Percentiles rank a stretch among this genome's conserved stretches.
These are phyloP conservation scores for Maudiozyma bulderi DNA, from an alignment of 805 yeast species.

Conservation along the genomic window DNA sequence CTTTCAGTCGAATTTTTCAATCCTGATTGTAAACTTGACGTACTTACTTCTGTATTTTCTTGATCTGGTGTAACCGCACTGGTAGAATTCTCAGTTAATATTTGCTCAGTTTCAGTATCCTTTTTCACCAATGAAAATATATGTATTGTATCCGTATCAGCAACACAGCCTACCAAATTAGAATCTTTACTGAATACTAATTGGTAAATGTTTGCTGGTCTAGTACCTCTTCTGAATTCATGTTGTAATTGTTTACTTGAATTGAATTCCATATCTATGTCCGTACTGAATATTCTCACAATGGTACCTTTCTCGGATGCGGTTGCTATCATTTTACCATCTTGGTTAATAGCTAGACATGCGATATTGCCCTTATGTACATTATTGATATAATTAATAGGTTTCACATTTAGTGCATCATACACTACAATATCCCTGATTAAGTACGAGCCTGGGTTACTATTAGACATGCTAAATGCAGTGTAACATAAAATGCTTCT, in stretches of 20 bases:
- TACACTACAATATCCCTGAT: slow-evolving; percentile 51
- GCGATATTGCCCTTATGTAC: slow-evolving; percentile 26
- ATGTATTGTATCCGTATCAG: slow-evolving; percentile 85
- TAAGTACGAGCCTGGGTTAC: slow-evolving; percentile 38
- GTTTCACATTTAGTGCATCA: slow-evolving; percentile 65
- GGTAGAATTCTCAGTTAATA: background rate
- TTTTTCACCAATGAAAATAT: slow-evolving; percentile 45
- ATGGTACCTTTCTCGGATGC: slow-evolving; percentile 67
- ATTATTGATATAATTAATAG: slow-evolving; percentile 41
- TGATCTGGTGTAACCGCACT: slow-evolving; percentile 27
- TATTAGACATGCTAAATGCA: slow-evolving; percentile 16
- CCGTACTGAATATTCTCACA: slow-evolving; percentile 50
- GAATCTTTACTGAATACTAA: slow-evolving; percentile 56
- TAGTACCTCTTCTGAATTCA: slow-evolving; percentile 66
- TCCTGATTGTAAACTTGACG: background rate
- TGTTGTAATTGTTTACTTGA: slow-evolving; percentile 21
- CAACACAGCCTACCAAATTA: slow-evolving; percentile 64
- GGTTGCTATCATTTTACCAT: slow-evolving; percentile 54
- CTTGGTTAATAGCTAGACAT: slow-evolving; percentile 38
- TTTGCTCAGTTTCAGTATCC: slow-evolving; percentile 10
- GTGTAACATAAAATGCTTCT: slow-evolving; percentile 26
- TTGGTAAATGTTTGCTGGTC: slow-evolving; percentile 62
- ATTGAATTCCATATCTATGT: slow-evolving; percentile 34
- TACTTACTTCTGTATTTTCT: slow-evolving; percentile 1
- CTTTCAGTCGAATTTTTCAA: slow-evolving; percentile 4